Evolutionary conservation across 192 early-diverging fungal species (phyloP), one percentile per base, ranked within the genome.

Genomic region (Umbelopsis vinacea): DNA sequence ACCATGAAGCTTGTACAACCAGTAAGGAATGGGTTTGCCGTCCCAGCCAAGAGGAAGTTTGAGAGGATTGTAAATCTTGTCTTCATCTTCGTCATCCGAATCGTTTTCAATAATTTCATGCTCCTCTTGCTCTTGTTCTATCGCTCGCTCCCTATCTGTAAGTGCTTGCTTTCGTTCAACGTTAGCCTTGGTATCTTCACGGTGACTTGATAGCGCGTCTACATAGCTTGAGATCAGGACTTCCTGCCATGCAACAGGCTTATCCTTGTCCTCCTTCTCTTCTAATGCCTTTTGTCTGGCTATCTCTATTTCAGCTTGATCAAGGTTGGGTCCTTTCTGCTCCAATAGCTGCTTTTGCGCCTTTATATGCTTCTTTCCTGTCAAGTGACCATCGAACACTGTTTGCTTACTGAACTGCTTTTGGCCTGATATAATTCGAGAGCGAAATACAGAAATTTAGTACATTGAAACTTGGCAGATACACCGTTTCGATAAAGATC

Each of bases 21-120:
- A 99, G 78, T 94, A 99, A 21, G 97, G 97, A 81, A 99, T 99
- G 21, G 96, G 97, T 78, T 99, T 99, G 43, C 96, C 97, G 77
- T 99, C 97, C 95, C 95, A 98, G 14, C 96, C 97, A 66, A 99
- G 76, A 2, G 96, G 96, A 53, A 99, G 77, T 68, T 98, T 99
- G 17, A 98, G 86, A 21, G 97, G 97, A 70, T 99, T 99, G 77
- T 99, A 99, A 52, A 96, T 90, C 75, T 95, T 93, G 66, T 95
- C 94, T 38, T 95, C 93, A 21, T 93, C 91, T 11, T 74, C 73
- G 47, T 88, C 85, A 38, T 92, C 93, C 0, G 85, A 88, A 14
- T 89, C 89, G 11, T 83, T 81, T 12, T 90, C 87, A 4, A 80
- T 78, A 77, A 86, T 79, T 29, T 90, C 92, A 6, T 89, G 79